A percentile compares a stretch with the other conserved stretches of the same genome.
phyloP scores from a whole-genome alignment of 164 flowering plant species.

The Aristolochia fimbriata region DNA sequence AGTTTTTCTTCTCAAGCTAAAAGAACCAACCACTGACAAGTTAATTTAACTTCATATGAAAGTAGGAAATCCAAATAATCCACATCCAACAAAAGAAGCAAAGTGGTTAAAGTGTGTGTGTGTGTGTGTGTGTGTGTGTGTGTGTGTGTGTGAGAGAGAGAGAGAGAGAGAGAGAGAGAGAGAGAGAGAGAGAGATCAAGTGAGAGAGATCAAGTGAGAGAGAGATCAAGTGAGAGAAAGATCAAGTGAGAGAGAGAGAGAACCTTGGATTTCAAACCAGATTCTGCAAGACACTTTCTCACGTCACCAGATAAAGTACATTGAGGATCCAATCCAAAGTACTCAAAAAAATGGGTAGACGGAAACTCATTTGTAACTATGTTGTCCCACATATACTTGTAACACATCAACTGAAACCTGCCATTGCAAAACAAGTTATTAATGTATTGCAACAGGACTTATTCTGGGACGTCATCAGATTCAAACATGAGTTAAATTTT shows the following conservation, averaged over 20 bases:
- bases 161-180: neutral
- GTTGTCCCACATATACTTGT: constrained; percentile 78
- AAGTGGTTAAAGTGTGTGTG: too few species aligned
- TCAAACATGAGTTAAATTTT: neutral
- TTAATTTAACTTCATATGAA: neutral
- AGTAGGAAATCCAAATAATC: neutral
- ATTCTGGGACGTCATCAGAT: neutral
- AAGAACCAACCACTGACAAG: neutral
- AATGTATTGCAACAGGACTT: neutral
- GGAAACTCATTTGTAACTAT: constrained; percentile 47
- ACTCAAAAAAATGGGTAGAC: constrained; percentile 32
- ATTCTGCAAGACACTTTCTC: constrained; percentile 27
- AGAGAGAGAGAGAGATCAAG: neutral
- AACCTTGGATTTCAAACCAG: constrained; percentile 61
- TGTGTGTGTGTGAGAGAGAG: neutral
- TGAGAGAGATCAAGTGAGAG: neutral
- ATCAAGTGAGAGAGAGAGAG: neutral
- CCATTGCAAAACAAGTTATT: neutral
- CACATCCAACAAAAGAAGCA: too few species aligned
- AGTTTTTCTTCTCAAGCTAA: neutral
- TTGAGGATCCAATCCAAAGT: constrained; percentile 52
- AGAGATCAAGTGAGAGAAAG: neutral
- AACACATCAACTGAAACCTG: constrained; percentile 93
- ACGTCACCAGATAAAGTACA: constrained; percentile 45
- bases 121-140: neutral